Evolutionary conservation across 1,284 basidiomycete species (phyloP), one percentile per base, ranked within the genome.

Genomic region (Phlebopus sp.): DNA sequence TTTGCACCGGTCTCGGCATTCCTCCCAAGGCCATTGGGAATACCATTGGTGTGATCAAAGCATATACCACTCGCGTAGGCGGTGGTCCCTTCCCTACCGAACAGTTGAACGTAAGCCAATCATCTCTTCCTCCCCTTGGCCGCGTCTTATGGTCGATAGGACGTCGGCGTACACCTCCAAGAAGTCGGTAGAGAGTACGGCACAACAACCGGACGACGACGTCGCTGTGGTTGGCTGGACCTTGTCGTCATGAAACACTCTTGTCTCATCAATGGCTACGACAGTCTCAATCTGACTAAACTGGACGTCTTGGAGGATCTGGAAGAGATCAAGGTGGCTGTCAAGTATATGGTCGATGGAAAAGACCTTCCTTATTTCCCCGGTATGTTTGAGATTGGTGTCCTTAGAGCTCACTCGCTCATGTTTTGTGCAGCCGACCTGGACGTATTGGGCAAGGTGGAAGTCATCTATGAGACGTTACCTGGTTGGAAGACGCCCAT

Each of bases 31-130:
- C 80, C 54, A 87, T 99, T 56, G 92, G 91, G 35, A 81, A 82
- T 41, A 79, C 86, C 18, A 86, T 97, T 56, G 97, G 96, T 53
- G 96, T 99, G 51, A 78, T 96, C 68, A 99, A 98, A 71, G 96
- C 96, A 2, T 99, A 99, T 69, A 98, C 97, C 17, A 98, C 96
- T 3, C 84, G 96, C 37, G 96, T 99, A 23, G 96, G 96, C 17
- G 92, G 93, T 44, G 96, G 96, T 1, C 96, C 96, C 9, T 99
- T 99, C 81, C 94, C 97, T 4, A 92, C 92, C 4, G 96, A 99
- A 70, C 91, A 95, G 65, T 78, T 95, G 54, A 90, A 95, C 68
- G 86, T 90, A 51, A 48, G 82, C 73, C 8, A 15, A 46, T 47
- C 17, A 35, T 32, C 21, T 46, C 27, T 18, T 18, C 5, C 18